Evolutionary conservation across 2,329 filamentous ascomycete genomes (phyloP), one percentile per base, ranked within the genome.

Genomic region (Trichoderma brevicompactum): DNA sequence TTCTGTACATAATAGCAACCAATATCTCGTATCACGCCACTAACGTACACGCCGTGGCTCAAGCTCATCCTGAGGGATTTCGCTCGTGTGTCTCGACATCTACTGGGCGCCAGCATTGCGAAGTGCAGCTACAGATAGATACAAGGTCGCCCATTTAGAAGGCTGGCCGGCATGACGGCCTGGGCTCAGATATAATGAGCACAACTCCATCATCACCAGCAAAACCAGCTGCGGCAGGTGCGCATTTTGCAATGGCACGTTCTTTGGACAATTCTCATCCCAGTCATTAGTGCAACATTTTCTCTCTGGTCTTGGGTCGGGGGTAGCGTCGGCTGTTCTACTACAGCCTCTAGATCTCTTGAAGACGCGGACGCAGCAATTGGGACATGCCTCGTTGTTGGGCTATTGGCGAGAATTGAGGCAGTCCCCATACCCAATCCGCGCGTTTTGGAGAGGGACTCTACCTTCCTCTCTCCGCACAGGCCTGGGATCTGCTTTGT

Each of bases 301-400:
- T 77, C 79, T 89, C 70, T 94, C 94, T 69, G 95, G 95, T 68
- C 86, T 98, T 64, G 87, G 87, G 73, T 97, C 94, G 7, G 95
- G 95, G 72, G 85, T 96, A 58, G 86, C 92, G 69, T 95, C 93
- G 60, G 94, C 95, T 64, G 88, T 96, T 66, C 88, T 98, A 64
- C 86, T 99, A 15, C 95, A 99, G 78, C 95, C 95, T 32, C 91
- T 95, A 73, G 95, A 99, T 79, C 89, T 99, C 4, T 88, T 99
- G 75, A 99, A 99, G 79, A 99, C 95, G 36, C 90, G 95, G 53
- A 89, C 98, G 46, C 95, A 99, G 76, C 95, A 98, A 78, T 92
- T 92, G 40, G 87, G 87, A 55, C 84, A 86, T 49, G 85, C 86
- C 69, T 87, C 92, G 2, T 85, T 98, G 65, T 66, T 70, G 7